These are phyloP conservation scores for Epichloe brachyelytri DNA, from an alignment of 2,329 filamentous ascomycete genomes.

Conservation along the genomic window DNA sequence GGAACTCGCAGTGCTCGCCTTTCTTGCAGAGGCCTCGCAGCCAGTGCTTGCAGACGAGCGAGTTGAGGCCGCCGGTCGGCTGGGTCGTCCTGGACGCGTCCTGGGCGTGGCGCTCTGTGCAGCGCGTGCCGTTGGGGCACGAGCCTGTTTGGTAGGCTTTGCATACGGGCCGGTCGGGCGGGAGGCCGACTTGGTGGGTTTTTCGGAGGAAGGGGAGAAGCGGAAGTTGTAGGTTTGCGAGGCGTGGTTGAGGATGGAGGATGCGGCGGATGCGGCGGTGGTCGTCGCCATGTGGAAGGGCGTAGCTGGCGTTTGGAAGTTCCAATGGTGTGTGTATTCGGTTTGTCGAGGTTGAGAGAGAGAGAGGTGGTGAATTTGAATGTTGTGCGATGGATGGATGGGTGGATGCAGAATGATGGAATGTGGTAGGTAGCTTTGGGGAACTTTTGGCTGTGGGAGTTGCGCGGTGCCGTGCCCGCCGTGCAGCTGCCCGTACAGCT, in stretches of 20 bases:
- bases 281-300: constrained; percentile 18
- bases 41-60: constrained; percentile 97
- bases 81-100: constrained; percentile 19
- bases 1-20: constrained; percentile 89
- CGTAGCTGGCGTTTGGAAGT: not conserved
- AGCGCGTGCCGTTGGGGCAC: constrained; percentile 73
- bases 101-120: constrained; percentile 66
- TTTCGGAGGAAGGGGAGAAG: constrained; percentile 77
- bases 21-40: constrained; percentile 96
- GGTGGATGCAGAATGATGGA: not conserved
- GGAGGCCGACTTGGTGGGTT: constrained; percentile 74
- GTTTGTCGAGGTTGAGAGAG: not conserved
- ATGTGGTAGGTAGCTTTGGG: too few species aligned
- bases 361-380: not conserved
- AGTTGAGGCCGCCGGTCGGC: constrained; percentile 47
- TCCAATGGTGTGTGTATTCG: too few species aligned
- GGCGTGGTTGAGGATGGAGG: constrained; percentile 43
- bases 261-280: constrained; percentile 10
- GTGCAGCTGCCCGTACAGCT: too few species aligned
- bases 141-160: constrained; percentile 75
- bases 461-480: not conserved
- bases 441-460: not conserved
- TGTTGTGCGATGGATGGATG: not conserved
- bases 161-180: constrained; percentile 68
- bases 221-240: constrained; percentile 55